Base-by-base conservation (phyloP, 2,329 filamentous ascomycete species). In the Pseudogymnoascus sp. region DNA sequence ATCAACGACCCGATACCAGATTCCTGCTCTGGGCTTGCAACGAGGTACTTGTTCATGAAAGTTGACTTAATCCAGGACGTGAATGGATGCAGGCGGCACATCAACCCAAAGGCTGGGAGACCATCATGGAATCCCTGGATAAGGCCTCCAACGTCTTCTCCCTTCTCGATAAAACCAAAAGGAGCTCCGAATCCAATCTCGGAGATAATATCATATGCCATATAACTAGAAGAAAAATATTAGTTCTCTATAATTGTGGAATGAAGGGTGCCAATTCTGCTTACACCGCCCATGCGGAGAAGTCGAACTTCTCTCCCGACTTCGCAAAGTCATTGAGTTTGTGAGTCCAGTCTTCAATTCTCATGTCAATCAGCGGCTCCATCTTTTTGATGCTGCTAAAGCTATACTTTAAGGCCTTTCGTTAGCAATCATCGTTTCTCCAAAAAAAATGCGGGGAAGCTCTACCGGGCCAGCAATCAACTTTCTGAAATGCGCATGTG, bases 151-250 rank as follows among this genome's bases (percentile, higher is more conserved):
- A 84, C 76, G 65, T 85, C 82, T 22, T 73, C 71, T 16, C 76
- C 81, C 60, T 77, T 73, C 60, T 79, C 74, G 8, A 84, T 74
- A 67, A 85, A 85, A 9, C 82, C 81, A 59, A 85, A 78, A 1
- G 81, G 77, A 3, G 75, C 78, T 8, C 81, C 81, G 65, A 84
- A 85, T 1, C 79, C 81, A 39, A 85, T 73, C 63, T 82, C 79
- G 22, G 76, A 78, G 61, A 85, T 81, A 36, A 83, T 77, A 65
- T 85, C 82, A 71, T 83, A 85, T 3, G 80, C 81, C 74, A 83
- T 75, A 65, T 76, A 82, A 6, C 71, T 74, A 43, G 28, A 14
- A 11, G 16, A 4, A 50, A 39, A 16, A 18, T 33, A 14, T 43
- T 28, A 38, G 22, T n/a, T 60, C 7, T 35, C 8, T 61, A 20